These are phyloP conservation scores for Fistulinella prunicolor DNA, from an alignment of 768 basidiomycete species.

Conservation along the genomic window DNA sequence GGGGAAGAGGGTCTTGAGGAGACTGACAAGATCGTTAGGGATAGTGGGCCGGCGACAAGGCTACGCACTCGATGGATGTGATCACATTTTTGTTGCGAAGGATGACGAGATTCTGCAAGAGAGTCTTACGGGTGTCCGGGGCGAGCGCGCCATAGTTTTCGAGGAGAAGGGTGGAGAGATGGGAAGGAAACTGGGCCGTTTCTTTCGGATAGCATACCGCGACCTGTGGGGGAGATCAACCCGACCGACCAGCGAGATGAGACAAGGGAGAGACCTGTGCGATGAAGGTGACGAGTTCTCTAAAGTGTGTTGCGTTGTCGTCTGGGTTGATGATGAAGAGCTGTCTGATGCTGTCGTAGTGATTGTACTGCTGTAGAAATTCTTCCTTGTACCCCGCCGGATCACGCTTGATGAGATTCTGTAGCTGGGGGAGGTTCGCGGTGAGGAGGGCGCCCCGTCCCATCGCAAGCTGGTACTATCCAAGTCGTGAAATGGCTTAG, in stretches of 20 bases:
- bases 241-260: too few relatives aligned
- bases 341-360: conserved; percentile 83
- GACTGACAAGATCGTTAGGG: conserved; percentile 42
- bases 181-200: conserved; percentile 80
- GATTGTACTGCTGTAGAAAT: conserved; percentile 94
- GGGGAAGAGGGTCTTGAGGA: conserved; percentile 90
- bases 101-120: conserved; percentile 91
- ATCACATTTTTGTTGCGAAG: conserved; percentile 92
- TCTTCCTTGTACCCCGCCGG: conserved; percentile 90
- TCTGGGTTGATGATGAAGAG: conserved; percentile 81
- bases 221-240: conserved; percentile 33
- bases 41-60: not conserved
- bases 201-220: conserved; percentile 80
- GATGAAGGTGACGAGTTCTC: conserved; percentile 88
- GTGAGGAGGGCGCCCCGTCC: conserved; percentile 51
- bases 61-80: conserved; percentile 81
- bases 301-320: conserved; percentile 81
- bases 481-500: conserved; percentile 12
- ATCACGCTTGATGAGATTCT: conserved; percentile 96
- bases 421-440: conserved; percentile 89
- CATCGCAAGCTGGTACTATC: not conserved
- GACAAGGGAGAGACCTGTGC: conserved; percentile 50
- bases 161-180: conserved; percentile 74
- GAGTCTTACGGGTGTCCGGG: conserved; percentile 77
- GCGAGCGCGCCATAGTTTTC: conserved; percentile 73